Base-by-base conservation (phyloP, 495 filamentous ascomycete genomes). In the Lophium mytilinum region DNA sequence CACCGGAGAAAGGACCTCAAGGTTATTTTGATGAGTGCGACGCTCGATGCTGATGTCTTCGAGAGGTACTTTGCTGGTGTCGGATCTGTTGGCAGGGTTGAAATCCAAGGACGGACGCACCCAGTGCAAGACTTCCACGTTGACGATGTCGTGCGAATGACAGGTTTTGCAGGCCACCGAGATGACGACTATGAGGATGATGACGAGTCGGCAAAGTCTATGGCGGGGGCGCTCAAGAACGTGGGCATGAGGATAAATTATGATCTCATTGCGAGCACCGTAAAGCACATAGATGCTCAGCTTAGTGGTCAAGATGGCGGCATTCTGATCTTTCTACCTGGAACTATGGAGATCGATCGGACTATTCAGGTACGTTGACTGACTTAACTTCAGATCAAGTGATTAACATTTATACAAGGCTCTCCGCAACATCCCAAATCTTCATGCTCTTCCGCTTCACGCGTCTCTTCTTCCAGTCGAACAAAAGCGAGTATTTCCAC, bases 11-110 rank as follows among this genome's bases (percentile, higher is more conserved):
- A 83, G 56, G 90, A 97, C 57, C 73, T 98, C 8, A 96, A 90
- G 71, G 83, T 98, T 40, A 84, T 98, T 37, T 76, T 98, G n/a
- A 98, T 98, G 94, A 95, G 89, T 68, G 93, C 93, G 11, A 98
- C 93, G 7, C 81, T 98, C 3, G 93, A 98, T 71, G 91, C 94
- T 9, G 78, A 81, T 3, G 82, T 91, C 4, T 98, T 97, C 70
- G 83, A 82, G 55, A 73, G 78, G 37, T 98, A 98, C 70, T 97
- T 98, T 68, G 80, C 79, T 12, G 79, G 78, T 9, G 75, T 78
- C 17, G 75, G 81, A 30, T 75, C 74, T 11, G 90, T 96, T 54
- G 87, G 85, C 1, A 57, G 81, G 53, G 83, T 97, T 11, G 86
- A 93, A 68, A 96, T 98, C 55, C 77, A 85, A 43, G 93, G 93